Percentiles rank a stretch among this genome's conserved stretches.
These are phyloP conservation scores for Gossypium stocksii DNA, from an alignment of 345 rosid genomes.

Conservation along the genomic window DNA sequence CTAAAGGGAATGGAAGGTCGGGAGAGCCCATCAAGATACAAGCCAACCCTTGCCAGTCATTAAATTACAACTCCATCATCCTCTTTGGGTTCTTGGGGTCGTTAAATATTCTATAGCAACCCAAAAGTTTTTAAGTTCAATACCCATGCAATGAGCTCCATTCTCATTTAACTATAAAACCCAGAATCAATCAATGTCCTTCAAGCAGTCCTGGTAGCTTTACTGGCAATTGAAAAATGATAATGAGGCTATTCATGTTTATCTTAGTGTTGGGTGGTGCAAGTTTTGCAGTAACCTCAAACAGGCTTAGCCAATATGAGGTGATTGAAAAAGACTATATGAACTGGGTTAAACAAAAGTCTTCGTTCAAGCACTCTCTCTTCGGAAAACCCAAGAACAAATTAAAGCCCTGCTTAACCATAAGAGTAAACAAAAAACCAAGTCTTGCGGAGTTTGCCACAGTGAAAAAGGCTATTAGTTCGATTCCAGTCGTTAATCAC, in stretches of 20 bases:
- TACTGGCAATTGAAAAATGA: conserved; percentile 2
- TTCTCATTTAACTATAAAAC: not conserved
- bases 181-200: not conserved
- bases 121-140: not conserved
- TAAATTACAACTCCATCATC: not conserved
- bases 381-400: conserved; percentile 57
- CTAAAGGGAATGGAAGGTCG: not conserved
- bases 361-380: conserved; percentile 57
- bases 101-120: not conserved
- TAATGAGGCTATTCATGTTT: conserved; percentile 27
- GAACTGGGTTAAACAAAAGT: conserved; percentile 36
- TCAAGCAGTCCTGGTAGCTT: not conserved
- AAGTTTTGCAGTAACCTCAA: conserved; percentile 10
- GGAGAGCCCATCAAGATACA: not conserved
- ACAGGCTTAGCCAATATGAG: conserved; percentile 12
- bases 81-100: not conserved
- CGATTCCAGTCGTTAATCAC: conserved; percentile 68
- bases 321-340: conserved; percentile 27
- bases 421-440: conserved; percentile 56
- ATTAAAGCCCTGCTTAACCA: conserved; percentile 62
- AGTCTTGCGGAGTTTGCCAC: conserved; percentile 65
- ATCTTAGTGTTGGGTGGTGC: conserved; percentile 23
- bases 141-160: not conserved
- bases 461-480: conserved; percentile 81
- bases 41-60: conserved; percentile 1